A percentile compares a stretch with the other conserved stretches of the same genome.
These are phyloP conservation scores for Pezicula carpinea DNA, from an alignment of 2,329 filamentous ascomycete species.

Conservation along the genomic window DNA sequence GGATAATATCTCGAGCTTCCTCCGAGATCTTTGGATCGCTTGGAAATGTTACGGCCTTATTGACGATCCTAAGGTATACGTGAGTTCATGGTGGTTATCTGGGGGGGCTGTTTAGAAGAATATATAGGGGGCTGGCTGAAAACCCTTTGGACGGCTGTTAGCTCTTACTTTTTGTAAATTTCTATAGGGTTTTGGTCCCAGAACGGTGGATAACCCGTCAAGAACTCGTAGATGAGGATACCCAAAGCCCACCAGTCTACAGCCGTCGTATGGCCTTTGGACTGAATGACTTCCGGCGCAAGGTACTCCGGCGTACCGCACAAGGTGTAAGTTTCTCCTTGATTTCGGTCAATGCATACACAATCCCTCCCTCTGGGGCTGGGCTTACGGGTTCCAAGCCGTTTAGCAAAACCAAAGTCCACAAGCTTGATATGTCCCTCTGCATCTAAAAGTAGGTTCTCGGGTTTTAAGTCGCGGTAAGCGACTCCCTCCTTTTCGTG, in stretches of 20 bases:
- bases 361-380: not conserved
- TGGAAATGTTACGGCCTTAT: slow-evolving; percentile 72
- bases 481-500: slow-evolving; percentile 77
- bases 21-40: slow-evolving; percentile 57
- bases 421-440: slow-evolving; percentile 79
- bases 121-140: not conserved
- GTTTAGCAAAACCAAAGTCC: slow-evolving; percentile 82
- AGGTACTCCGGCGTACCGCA: slow-evolving; percentile 83
- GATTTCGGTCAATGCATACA: slow-evolving; percentile 10
- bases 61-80: slow-evolving; percentile 58
- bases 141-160: not conserved
- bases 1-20: slow-evolving; percentile 70
- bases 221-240: slow-evolving; percentile 78
- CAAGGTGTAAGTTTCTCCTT: slow-evolving; percentile 73
- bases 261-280: slow-evolving; percentile 70
- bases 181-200: slow-evolving; percentile 85
- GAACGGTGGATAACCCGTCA: slow-evolving; percentile 81
- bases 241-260: slow-evolving; percentile 88
- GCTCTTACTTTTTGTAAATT: slow-evolving; percentile 70
- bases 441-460: slow-evolving; percentile 74
- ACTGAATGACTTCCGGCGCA: slow-evolving; percentile 79
- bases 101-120: not conserved
- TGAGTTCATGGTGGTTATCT: not conserved
- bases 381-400: slow-evolving; percentile 54
- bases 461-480: slow-evolving; percentile 77